These are phyloP conservation scores for Cyclanthera cordifolia DNA, from an alignment of 306 rosid species.

Conservation along the genomic window DNA sequence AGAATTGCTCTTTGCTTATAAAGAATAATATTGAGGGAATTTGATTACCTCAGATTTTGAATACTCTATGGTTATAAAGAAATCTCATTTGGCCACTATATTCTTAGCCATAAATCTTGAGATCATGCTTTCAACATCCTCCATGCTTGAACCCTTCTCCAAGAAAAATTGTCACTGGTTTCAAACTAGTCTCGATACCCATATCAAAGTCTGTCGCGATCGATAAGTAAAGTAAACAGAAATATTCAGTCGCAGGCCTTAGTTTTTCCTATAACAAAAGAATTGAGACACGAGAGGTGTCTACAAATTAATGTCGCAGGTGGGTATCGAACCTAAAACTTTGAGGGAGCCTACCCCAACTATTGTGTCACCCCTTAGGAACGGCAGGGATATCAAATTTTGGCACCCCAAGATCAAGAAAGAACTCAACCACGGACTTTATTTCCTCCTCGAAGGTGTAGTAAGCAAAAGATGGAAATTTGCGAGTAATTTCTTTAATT, in stretches of 20 bases:
- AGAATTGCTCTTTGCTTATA: not conserved
- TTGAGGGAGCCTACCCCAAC: no score
- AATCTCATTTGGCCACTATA: slow-evolving; percentile 73
- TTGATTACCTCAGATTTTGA: slow-evolving; percentile 56
- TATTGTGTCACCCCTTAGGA: no score
- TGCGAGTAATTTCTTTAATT: slow-evolving; percentile 43
- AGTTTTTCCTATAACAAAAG: slow-evolving; percentile 53
- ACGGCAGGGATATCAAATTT: slow-evolving; percentile 56
- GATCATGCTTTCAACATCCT: slow-evolving; percentile 68
- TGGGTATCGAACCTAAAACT: no score
- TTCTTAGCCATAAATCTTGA: slow-evolving; percentile 62
- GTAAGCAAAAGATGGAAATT: slow-evolving; percentile 64
- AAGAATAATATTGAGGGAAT: slow-evolving; percentile 79
- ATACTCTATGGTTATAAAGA: slow-evolving; percentile 63
- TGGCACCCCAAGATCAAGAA: slow-evolving; percentile 73
- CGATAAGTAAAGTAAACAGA: slow-evolving; percentile 35
- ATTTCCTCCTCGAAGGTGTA: slow-evolving; percentile 86
- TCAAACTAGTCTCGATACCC: slow-evolving; percentile 66
- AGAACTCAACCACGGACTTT: slow-evolving; percentile 79
- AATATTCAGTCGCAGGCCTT: slow-evolving; percentile 68
- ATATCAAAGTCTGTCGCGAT: slow-evolving; percentile 72
- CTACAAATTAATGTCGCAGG: no score
- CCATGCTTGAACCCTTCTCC: slow-evolving; percentile 54
- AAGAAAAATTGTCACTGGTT: slow-evolving; percentile 65
- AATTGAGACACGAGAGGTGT: no score